Evolutionary conservation across 768 basidiomycete genomes (phyloP).

Genomic region (Sporobolomyces pararoseus): DNA sequence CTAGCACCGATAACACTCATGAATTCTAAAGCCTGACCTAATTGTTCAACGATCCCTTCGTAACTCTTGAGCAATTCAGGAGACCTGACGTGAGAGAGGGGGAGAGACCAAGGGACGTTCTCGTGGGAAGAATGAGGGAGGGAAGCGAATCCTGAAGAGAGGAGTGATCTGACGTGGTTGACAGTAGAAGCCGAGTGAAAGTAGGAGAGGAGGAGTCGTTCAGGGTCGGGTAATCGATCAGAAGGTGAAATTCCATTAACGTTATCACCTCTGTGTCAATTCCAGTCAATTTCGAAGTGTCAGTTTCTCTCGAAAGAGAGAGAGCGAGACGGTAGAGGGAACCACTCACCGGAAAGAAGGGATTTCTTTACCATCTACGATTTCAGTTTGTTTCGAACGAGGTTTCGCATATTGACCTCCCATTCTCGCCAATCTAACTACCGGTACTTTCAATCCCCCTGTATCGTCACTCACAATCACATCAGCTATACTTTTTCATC

Average conservation of each 20-base stretch:
- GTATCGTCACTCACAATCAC: not conserved
- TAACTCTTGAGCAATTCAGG: constrained; percentile 69
- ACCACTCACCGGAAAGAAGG: constrained; percentile 73
- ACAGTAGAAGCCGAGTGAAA: constrained; percentile 91
- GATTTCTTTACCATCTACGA: constrained; percentile 64
- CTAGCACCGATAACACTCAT: constrained; percentile 79
- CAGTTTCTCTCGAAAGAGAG: too few relatives aligned
- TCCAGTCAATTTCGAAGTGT: too few relatives aligned
- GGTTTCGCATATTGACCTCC: constrained; percentile 65
- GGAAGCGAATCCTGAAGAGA: constrained; percentile 81
- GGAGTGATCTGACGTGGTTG: constrained; percentile 82
- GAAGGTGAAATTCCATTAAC: constrained; percentile 76
- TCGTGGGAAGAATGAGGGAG: constrained; percentile 55
- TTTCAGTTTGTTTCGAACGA: constrained; percentile 75
- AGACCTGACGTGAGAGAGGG: constrained; percentile 88
- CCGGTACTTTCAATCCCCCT: constrained; percentile 79
- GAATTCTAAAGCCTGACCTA: constrained; percentile 90
- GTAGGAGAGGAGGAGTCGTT: constrained; percentile 87
- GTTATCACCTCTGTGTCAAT: constrained; percentile 73
- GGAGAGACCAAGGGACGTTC: constrained; percentile 53
- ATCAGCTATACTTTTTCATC: too few relatives aligned
- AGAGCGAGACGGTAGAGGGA: not conserved
- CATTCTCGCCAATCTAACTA: constrained; percentile 69
- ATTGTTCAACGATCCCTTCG: constrained; percentile 72
- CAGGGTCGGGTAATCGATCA: constrained; percentile 84